Evolutionary conservation across 495 filamentous ascomycete species (phyloP).

Genomic region (Filosporella fistucella): DNA sequence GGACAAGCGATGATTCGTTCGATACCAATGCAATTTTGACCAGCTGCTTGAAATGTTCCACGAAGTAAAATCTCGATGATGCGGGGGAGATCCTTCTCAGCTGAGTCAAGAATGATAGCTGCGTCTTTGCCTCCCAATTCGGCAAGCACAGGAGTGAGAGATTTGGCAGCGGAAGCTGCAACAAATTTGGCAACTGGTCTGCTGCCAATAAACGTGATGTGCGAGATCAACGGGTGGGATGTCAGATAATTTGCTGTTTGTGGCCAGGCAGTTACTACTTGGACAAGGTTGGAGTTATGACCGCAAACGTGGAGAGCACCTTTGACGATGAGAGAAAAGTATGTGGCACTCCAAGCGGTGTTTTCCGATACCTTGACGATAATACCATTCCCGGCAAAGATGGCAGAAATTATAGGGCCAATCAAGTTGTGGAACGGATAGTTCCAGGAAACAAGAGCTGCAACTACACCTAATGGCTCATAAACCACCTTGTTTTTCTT

Average conservation of each 20-base stretch:
- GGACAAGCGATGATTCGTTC: conserved; percentile 86
- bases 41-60: conserved; percentile 92
- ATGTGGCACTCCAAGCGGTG: conserved; percentile 83
- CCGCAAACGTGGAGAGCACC: conserved; percentile 79
- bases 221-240: conserved; percentile 75
- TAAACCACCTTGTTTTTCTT: conserved; percentile 89
- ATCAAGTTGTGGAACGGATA: conserved; percentile 94
- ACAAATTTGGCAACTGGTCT: conserved; percentile 83
- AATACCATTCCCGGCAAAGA: conserved; percentile 91
- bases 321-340: conserved; percentile 73
- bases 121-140: conserved; percentile 97
- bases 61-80: conserved; percentile 81
- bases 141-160: conserved; percentile 76
- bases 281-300: conserved; percentile 77
- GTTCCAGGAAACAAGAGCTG: conserved; percentile 95
- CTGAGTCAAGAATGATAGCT: conserved; percentile 81
- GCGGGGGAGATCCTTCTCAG: conserved; percentile 55
- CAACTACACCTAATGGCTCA: conserved; percentile 90
- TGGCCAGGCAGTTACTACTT: conserved; percentile 84
- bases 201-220: conserved; percentile 98
- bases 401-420: conserved; percentile 80
- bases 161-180: conserved; percentile 76
- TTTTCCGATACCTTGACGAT: conserved; percentile 90
- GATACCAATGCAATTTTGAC: conserved; percentile 97
- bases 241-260: conserved; percentile 77